Percentiles rank a stretch among this genome's conserved stretches.
Conservation (phyloP, 352 stramenopile genomes). For the Pythium oligandrum region DNA sequence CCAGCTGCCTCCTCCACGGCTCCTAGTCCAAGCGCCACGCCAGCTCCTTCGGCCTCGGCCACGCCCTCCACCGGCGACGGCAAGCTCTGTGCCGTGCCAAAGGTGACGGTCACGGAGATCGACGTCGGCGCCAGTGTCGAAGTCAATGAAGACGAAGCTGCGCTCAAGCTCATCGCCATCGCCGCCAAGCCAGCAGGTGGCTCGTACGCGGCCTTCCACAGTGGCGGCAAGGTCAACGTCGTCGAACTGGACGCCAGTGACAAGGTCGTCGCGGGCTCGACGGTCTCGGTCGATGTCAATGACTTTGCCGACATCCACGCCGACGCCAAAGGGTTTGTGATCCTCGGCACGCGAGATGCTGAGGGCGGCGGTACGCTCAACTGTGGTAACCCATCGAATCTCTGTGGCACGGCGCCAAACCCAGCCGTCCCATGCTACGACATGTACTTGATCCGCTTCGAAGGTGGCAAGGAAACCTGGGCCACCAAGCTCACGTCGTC, state of each 20-base stretch:
- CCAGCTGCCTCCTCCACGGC: slow-evolving; percentile 7
- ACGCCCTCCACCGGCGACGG: slow-evolving; percentile 9
- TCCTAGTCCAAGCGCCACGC: not conserved
- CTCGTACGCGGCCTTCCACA: slow-evolving; percentile 48
- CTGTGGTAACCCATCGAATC: slow-evolving; percentile 49
- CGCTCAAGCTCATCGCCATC: slow-evolving; percentile 43
- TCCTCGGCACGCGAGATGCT: slow-evolving; percentile 43
- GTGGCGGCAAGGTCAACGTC: slow-evolving; percentile 37
- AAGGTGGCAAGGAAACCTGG: slow-evolving; percentile 43
- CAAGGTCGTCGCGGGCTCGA: slow-evolving; percentile 32
- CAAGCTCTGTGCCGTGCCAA: slow-evolving; percentile 38
- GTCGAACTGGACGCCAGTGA: slow-evolving; percentile 42
- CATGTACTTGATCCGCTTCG: slow-evolving; percentile 58
- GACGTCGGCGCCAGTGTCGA: slow-evolving; percentile 28
- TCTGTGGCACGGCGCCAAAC: slow-evolving; percentile 35
- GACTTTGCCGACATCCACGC: slow-evolving; percentile 59
- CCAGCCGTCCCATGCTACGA: slow-evolving; percentile 44
- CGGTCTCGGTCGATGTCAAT: slow-evolving; percentile 29
- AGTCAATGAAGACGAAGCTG: slow-evolving; percentile 45
- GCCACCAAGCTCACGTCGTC: slow-evolving; percentile 53
- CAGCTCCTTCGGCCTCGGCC: not conserved
- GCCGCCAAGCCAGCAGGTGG: slow-evolving; percentile 35
- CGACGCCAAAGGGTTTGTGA: slow-evolving; percentile 47
- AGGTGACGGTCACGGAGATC: slow-evolving; percentile 35
- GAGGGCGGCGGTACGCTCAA: slow-evolving; percentile 51